A percentile compares a stretch with the other conserved stretches of the same genome.
These are phyloP conservation scores for Collybia nuda DNA, from an alignment of 768 basidiomycete species.

Conservation along the genomic window DNA sequence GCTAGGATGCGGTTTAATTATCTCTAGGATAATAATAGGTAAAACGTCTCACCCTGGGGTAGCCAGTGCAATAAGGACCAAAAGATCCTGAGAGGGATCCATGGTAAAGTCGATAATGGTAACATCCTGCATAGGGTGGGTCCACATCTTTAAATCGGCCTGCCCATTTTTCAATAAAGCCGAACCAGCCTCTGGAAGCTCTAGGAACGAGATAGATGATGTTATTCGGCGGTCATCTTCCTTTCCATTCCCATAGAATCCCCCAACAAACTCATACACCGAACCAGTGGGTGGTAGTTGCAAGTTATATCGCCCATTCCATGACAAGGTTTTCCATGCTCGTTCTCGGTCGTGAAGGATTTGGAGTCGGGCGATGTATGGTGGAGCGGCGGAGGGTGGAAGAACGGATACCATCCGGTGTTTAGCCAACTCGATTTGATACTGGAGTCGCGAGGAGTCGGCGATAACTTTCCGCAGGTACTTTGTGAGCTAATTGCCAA, in stretches of 20 bases:
- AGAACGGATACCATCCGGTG: constrained; percentile 41
- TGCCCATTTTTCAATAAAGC: constrained; percentile 17
- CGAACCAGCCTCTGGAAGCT: constrained; percentile 39
- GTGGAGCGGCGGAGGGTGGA: constrained; percentile 24
- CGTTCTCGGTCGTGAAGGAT: constrained; percentile 40
- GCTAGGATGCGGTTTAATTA: constrained; percentile 17
- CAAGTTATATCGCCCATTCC: constrained; percentile 35
- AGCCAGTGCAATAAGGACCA: constrained; percentile 47
- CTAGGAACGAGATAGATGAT: constrained; percentile 47
- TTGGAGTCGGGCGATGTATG: constrained; percentile 40
- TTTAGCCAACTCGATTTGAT: constrained; percentile 48
- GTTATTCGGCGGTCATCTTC: constrained; percentile 41
- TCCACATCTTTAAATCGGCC: constrained; percentile 36
- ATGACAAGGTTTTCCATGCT: constrained; percentile 46
- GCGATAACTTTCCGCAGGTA: constrained; percentile 33
- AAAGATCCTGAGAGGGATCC: constrained; percentile 54
- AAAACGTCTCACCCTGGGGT: constrained; percentile 36
- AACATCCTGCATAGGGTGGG: constrained; percentile 39
- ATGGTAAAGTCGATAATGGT: constrained; percentile 56
- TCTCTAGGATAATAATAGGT: too few species aligned
- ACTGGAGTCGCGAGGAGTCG: constrained; percentile 46
- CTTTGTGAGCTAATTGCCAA: constrained; percentile 34
- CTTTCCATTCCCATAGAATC: constrained; percentile 48
- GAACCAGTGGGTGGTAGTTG: constrained; percentile 43
- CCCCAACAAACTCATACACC: constrained; percentile 51